Percentiles rank a stretch among this genome's conserved stretches.
Evolutionary conservation across 2,329 filamentous ascomycete genomes (phyloP).

Genomic region (Pestalotiopsis sp.): DNA sequence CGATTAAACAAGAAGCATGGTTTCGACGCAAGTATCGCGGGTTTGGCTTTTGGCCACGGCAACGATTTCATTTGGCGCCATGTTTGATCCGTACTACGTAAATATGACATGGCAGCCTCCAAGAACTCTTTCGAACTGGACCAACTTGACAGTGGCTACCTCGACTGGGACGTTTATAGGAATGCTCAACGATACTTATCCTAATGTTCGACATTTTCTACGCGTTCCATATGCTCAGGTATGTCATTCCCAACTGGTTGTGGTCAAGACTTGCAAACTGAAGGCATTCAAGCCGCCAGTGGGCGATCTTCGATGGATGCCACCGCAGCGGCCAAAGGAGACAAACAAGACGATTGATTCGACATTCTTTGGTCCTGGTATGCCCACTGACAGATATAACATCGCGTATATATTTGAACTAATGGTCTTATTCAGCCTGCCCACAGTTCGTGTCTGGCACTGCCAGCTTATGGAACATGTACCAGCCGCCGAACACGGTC

Average conservation of each 20-base stretch:
- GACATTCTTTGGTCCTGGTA: conserved; percentile 5
- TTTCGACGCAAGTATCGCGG: neutral
- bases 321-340: neutral
- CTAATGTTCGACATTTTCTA: conserved; percentile 3
- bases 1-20: neutral
- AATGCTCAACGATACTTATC: conserved; percentile 8
- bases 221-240: conserved; percentile 7
- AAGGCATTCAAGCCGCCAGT: neutral
- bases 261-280: neutral
- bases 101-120: conserved; percentile 4
- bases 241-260: neutral
- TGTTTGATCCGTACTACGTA: conserved; percentile 2
- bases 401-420: neutral
- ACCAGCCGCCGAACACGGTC: conserved; percentile 26
- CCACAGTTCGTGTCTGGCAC: conserved; percentile 6
- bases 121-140: neutral
- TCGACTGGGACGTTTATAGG: conserved; percentile 2
- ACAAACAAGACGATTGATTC: neutral
- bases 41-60: neutral
- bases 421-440: neutral
- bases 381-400: neutral
- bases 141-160: neutral
- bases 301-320: conserved; percentile 11
- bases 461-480: neutral
- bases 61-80: neutral